phyloP scores from a whole-genome alignment of 495 filamentous ascomycete species.

The Penicillium canescens region DNA sequence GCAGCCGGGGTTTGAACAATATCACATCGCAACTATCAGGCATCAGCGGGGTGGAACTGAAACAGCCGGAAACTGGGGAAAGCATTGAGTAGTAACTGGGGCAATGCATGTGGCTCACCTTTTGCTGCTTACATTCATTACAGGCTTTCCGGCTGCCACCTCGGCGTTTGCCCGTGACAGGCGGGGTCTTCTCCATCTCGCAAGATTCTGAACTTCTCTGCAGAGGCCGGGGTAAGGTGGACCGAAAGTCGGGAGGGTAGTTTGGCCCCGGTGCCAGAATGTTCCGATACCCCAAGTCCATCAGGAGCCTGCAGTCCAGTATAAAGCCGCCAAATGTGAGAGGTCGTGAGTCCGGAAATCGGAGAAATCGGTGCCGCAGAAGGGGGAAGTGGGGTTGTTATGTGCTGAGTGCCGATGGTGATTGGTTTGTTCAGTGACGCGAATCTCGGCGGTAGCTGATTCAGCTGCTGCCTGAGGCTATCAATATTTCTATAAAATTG shows the following conservation, averaged over 20 bases:
- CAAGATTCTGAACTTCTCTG: constrained; percentile 36
- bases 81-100: neutral
- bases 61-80: neutral
- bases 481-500: neutral
- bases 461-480: constrained; percentile 18
- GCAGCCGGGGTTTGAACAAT: constrained; percentile 47
- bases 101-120: constrained; percentile 35
- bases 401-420: neutral
- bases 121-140: constrained; percentile 54
- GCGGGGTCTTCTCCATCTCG: constrained; percentile 45
- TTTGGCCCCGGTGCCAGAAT: constrained; percentile 37
- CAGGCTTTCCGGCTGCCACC: constrained; percentile 50
- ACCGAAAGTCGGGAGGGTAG: constrained; percentile 44
- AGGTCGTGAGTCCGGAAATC: constrained; percentile 42
- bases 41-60: constrained; percentile 4
- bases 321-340: constrained; percentile 33
- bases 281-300: constrained; percentile 46
- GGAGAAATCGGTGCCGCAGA: constrained; percentile 31
- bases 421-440: constrained; percentile 9
- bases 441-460: constrained; percentile 36
- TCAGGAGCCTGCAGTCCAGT: constrained; percentile 36
- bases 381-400: constrained; percentile 3
- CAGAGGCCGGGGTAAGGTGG: constrained; percentile 38
- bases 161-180: constrained; percentile 47
- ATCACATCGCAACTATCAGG: constrained; percentile 45